Evolutionary conservation across 164 flowering plant species (phyloP), one percentile per base, ranked within the genome.

Genomic region (Macadamia integrifolia): DNA sequence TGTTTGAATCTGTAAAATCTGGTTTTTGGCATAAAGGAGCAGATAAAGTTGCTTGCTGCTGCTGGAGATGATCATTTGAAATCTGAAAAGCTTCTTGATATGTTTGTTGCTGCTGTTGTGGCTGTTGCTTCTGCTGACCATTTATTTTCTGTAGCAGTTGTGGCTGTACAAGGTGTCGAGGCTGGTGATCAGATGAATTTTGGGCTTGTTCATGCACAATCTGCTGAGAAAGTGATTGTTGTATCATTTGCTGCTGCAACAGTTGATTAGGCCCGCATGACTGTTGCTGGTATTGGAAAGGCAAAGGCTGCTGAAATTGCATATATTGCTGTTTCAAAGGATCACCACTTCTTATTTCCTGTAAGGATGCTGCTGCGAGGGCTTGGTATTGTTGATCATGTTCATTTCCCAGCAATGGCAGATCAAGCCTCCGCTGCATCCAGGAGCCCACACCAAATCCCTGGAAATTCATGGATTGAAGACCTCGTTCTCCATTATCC

Each of bases 371-470:
- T 0, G 88, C 83, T 42, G 85, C 75, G 79, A 86, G 79, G 53
- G 88, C 85, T 73, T 89, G 91, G 66, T 86, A 89, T 69, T 80
- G 87, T 74, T 81, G 90, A 72, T 79, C 83, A 30, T 81, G 86
- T 66, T 85, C 86, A 62, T 77, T 80, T 66, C 81, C 83, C 8
- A 81, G 63, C 62, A 81, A 42, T 9, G 80, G 18, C 3, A 82
- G 83, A 67, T 89, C 91, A 48, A 85, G 44, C 71, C 90, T 85
- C 70, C 81, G 88, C 75, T 87, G 96, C 87, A 82, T 75, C 91
- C 88, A 86, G 6, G 91, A 90, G 44, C 77, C 56, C 84, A 84
- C 64, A 43, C 91, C 87, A 60, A 75, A 70, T 59, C 80, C 68
- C 68, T 81, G 92, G 73, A 82, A 83, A 71, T 80, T 86, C 75